Percentiles rank a stretch among this genome's conserved stretches.
phyloP scores from a whole-genome alignment of 768 basidiomycete genomes.

The Xanthoconium purpureum region DNA sequence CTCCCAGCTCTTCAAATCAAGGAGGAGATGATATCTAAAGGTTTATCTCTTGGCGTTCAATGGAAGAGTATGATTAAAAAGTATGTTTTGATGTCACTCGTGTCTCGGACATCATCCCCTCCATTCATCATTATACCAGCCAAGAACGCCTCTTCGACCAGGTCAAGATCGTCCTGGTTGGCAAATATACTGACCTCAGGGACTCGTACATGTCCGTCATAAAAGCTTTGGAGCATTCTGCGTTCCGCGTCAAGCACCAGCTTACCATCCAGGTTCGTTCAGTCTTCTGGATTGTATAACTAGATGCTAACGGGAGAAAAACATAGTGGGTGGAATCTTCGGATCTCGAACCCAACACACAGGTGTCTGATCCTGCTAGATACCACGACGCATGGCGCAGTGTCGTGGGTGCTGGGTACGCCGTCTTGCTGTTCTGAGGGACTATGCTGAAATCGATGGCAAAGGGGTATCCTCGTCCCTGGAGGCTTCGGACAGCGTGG shows the following conservation, averaged over 20 bases:
- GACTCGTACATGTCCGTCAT: conserved; percentile 99
- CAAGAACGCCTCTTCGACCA: conserved; percentile 90
- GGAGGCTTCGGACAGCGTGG: conserved; percentile 94
- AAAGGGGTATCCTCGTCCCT: conserved; percentile 92
- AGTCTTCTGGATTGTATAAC: not conserved
- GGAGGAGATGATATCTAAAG: conserved; percentile 55
- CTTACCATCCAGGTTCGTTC: conserved; percentile 70
- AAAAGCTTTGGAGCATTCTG: conserved; percentile 95
- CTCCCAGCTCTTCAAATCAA: conserved; percentile 56
- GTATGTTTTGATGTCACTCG: conserved; percentile 40
- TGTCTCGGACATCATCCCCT: not conserved
- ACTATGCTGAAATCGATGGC: conserved; percentile 9
- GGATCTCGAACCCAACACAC: conserved; percentile 78
- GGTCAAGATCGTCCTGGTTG: conserved; percentile 88
- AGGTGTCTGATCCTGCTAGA: conserved; percentile 73
- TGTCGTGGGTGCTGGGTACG: conserved; percentile 84
- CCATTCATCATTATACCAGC: conserved; percentile 39
- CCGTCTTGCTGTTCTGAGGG: conserved; percentile 6
- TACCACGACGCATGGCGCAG: conserved; percentile 97
- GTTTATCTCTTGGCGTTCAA: conserved; percentile 59
- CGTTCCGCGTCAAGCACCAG: conserved; percentile 86
- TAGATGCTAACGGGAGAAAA: conserved; percentile 4
- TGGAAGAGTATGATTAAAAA: conserved; percentile 85
- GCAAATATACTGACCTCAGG: conserved; percentile 95
- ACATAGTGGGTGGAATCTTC: conserved; percentile 94